These are phyloP conservation scores for Dimocarpus longan DNA, from an alignment of 345 rosid genomes.

Conservation along the genomic window DNA sequence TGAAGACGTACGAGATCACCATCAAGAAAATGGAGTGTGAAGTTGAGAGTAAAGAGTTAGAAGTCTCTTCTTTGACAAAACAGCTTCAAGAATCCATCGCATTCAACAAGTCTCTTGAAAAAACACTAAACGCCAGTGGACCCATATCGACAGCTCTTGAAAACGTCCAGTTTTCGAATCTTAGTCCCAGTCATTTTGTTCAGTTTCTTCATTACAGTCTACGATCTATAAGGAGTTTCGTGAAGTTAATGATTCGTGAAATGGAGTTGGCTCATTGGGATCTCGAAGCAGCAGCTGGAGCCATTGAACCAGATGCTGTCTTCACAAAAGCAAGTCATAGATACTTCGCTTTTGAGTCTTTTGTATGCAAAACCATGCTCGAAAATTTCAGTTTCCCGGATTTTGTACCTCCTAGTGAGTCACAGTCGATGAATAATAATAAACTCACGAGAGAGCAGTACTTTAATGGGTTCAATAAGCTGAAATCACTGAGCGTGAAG, in stretches of 20 bases:
- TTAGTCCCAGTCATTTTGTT: conserved; percentile 54
- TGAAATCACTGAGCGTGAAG: conserved; percentile 49
- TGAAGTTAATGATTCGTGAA: conserved; percentile 66
- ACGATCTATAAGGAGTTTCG: conserved; percentile 66
- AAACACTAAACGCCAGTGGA: conserved; percentile 69
- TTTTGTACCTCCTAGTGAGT: conserved; percentile 31
- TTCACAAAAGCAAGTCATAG: conserved; percentile 54
- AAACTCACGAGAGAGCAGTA: conserved; percentile 14
- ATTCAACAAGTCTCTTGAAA: conserved; percentile 60
- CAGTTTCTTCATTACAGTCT: conserved; percentile 54
- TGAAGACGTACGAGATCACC: conserved; percentile 81
- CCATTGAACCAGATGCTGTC: conserved; percentile 49
- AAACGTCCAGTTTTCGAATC: conserved; percentile 34
- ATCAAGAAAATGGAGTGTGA: conserved; percentile 71
- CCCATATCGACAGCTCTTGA: conserved; percentile 53
- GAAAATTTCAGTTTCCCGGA: conserved; percentile 60
- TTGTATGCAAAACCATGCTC: conserved; percentile 62
- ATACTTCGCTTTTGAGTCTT: conserved; percentile 72
- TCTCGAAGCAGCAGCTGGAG: conserved; percentile 66
- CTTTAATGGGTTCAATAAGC: conserved; percentile 39
- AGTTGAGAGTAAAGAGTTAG: conserved; percentile 43
- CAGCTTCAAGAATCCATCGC: conserved; percentile 37
- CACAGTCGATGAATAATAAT: conserved; percentile 37
- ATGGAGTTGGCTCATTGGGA: conserved; percentile 89
- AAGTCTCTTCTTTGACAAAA: conserved; percentile 37